Evolutionary conservation across 768 basidiomycete genomes (phyloP).

Genomic region (Lactarius sanguifluus): DNA sequence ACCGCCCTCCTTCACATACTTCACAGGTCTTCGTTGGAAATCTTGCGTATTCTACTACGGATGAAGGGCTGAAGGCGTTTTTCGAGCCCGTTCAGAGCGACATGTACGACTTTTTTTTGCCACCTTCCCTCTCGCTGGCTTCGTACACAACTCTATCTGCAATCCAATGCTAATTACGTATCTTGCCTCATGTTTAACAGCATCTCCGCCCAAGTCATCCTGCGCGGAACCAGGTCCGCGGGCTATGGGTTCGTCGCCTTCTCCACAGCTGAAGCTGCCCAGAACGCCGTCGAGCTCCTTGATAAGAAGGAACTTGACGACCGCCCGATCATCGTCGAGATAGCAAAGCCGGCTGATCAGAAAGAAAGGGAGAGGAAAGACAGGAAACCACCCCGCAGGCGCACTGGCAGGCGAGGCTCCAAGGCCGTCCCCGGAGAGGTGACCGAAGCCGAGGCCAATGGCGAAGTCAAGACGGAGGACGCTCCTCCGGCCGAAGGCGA

Average conservation of each 20-base stretch:
- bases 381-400: slow-evolving; percentile 63
- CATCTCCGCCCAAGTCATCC: slow-evolving; percentile 81
- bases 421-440: slow-evolving; percentile 88
- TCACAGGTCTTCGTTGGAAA: slow-evolving; percentile 90
- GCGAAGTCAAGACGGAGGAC: slow-evolving; percentile 61
- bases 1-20: slow-evolving; percentile 19
- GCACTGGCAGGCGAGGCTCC: slow-evolving; percentile 80
- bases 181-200: slow-evolving; percentile 41
- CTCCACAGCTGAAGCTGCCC: slow-evolving; percentile 74
- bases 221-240: slow-evolving; percentile 80
- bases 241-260: slow-evolving; percentile 94
- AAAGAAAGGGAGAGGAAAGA: slow-evolving; percentile 83
- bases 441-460: slow-evolving; percentile 86
- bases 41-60: slow-evolving; percentile 91
- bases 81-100: slow-evolving; percentile 85
- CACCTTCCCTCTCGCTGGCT: not conserved
- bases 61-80: slow-evolving; percentile 93
- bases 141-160: slow-evolving; percentile 28
- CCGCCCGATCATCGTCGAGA: slow-evolving; percentile 85
- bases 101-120: slow-evolving; percentile 58
- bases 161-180: slow-evolving; percentile 24
- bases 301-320: slow-evolving; percentile 89
- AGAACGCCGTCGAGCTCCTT: slow-evolving; percentile 82
- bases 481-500: slow-evolving; percentile 52
- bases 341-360: slow-evolving; percentile 88